Base-by-base conservation (phyloP, 164 flowering plant genomes). In the Saururus chinensis region DNA sequence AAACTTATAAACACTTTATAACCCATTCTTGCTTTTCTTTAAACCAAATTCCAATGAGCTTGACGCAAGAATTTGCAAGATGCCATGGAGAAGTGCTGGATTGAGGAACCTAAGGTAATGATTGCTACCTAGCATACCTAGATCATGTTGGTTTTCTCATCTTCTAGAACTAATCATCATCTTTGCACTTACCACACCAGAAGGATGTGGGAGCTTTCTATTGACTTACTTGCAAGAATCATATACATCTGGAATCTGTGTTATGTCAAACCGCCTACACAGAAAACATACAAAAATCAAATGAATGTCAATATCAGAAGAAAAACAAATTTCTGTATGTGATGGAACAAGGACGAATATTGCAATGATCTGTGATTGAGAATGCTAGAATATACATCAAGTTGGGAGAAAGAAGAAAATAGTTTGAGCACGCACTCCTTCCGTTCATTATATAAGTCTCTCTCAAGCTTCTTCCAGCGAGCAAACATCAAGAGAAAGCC, bases 231-330 rank as follows among this genome's bases (percentile, higher is more conserved):
- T 95, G 99, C 96, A 87, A 0, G 99, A 95, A 74, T 95, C 99
- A 81, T 95, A 95, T 61, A 91, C 96, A 77, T 95, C 99, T 60
- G 99, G 99, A 76, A 95, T 95, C 71, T 95, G 99, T 63, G 96
- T 88, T 64, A 91, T 86, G 70, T 95, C 97, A 69, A 83, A 95
- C 20, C 96, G 87, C 7, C 99, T 95, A 97, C 80, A 85, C 63
- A 59, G 64, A 23, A 51, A 59, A 45, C 40, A 69, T n/a, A 60
- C 17, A 45, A 45, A 17, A 45, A 45, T 45, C 49, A 4, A 45
- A 45, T 45, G 13, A 4, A 17, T 12, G 14, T 45, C 7, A 17
- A 12, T 12, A 45, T 45, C 17, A 12, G 2, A 45, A 12, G 17
- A 45, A 8, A 45, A 12, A 45, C 1, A 45, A 12, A 12, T 45